These are phyloP conservation scores for Saccharomycopsis hybrid DNA, from an alignment of 1,139 yeast species.

Conservation along the genomic window DNA sequence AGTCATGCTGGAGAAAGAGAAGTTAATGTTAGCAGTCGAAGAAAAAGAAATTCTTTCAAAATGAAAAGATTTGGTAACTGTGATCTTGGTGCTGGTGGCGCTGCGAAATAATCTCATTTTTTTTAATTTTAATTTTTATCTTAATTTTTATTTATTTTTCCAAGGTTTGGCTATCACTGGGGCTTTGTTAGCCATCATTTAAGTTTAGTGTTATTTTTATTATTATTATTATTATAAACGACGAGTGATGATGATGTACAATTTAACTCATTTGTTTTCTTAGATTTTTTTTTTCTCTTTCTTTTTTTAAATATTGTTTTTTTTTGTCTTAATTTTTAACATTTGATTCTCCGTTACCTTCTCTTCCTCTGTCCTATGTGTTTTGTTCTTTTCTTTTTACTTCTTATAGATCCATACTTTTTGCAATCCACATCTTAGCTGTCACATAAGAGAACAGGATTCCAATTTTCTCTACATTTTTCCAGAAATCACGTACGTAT, in stretches of 20 bases:
- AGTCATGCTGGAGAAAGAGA: slow-evolving; percentile 36
- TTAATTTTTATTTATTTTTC: too few species aligned
- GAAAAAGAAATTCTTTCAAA: slow-evolving; percentile 36
- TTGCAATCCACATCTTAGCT: too few species aligned
- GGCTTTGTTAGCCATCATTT: too few species aligned
- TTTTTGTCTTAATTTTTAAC: background rate
- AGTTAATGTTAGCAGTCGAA: slow-evolving; percentile 26
- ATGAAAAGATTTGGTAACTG: slow-evolving; percentile 30
- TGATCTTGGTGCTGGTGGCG: background rate
- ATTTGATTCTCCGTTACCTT: background rate
- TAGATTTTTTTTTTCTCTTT: background rate
- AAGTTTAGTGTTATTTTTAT: too few species aligned
- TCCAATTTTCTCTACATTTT: too few species aligned
- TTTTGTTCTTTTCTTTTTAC: background rate
- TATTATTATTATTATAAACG: too few species aligned
- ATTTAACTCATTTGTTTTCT: background rate
- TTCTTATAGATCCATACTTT: background rate
- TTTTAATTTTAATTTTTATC: too few species aligned
- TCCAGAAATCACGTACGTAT: too few species aligned
- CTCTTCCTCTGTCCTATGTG: background rate
- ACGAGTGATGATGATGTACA: too few species aligned
- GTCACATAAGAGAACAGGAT: too few species aligned
- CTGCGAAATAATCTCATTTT: too few species aligned
- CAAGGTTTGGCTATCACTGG: too few species aligned
- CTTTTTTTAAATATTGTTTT: background rate